Base-by-base conservation (phyloP, 1,284 basidiomycete genomes). In the Spongiforma sp. region DNA sequence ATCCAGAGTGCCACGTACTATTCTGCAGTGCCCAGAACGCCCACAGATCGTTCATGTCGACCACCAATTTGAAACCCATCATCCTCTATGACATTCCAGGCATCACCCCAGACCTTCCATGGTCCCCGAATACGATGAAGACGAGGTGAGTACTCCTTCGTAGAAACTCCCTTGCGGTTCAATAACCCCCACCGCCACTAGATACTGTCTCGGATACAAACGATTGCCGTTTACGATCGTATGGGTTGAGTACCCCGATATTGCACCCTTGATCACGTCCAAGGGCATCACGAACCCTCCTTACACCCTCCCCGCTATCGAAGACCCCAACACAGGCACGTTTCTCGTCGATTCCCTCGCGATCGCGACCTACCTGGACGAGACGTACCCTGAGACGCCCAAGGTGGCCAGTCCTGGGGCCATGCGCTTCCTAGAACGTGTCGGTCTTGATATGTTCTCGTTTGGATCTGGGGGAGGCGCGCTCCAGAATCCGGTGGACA, bases 331-430 rank as follows among this genome's bases (percentile, higher is more conserved):
- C 30, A 78, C 77, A 6, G 71, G 74, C 12, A 65, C 62, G 0
- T 62, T 73, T 60, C 52, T 83, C 26, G 60, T 75, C 9, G 80
- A 82, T 28, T 82, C 80, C 3, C 52, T 68, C 17, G 68, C 71
- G 32, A 83, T 84, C 57, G 75, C 80, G 0, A 68, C 74, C 19
- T 84, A 84, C 67, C 69, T 85, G 30, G 84, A 86, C 57, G 67
- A 73, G 17, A 77, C 77, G 5, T 84, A 83, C 66, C 80, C 82
- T 0, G 71, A 77, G 28, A 77, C 75, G 1, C 80, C 78, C 2
- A 59, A 46, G 5, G 62, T 74, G 21, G 11, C 64, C 43, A 57
- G 34, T 17, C 58, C 62, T 3, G 53, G 48, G 1, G 57, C 46
- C 5, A 57, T 26, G 17, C 50, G n/a, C 2, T 1, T 30, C 6